Evolutionary conservation across 495 filamentous ascomycete species (phyloP).

Genomic region (Aspergillus cavernicola): DNA sequence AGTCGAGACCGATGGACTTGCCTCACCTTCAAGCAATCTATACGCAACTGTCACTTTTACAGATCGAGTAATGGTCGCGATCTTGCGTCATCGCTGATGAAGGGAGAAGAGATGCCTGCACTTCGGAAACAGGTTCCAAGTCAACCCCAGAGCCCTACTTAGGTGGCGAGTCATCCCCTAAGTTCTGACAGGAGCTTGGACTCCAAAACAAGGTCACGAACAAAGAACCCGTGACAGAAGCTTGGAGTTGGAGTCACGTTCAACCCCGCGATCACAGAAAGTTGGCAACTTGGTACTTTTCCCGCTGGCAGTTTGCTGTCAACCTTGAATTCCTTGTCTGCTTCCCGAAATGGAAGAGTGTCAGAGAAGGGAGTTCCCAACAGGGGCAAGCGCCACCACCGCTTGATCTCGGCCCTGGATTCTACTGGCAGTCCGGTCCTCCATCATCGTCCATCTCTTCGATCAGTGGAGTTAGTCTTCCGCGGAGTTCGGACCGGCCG

Average conservation of each 20-base stretch:
- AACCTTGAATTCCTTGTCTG: background rate
- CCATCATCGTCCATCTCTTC: background rate
- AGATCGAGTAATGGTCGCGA: background rate
- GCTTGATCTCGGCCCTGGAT: background rate
- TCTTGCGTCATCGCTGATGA: background rate
- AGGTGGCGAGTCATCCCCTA: no score
- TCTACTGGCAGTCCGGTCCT: background rate
- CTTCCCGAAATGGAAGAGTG: background rate
- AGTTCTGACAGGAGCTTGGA: constrained; percentile 4
- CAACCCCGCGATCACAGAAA: constrained; percentile 7
- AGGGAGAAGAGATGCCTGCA: background rate
- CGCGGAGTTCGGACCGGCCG: constrained; percentile 21
- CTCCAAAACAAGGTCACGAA: background rate
- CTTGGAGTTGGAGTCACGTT: background rate
- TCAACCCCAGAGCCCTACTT: no score
- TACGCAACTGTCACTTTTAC: background rate
- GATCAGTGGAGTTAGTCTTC: constrained; percentile 10
- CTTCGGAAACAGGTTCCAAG: background rate
- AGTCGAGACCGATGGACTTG: background rate
- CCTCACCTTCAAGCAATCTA: background rate
- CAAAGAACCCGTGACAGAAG: background rate
- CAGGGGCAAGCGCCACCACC: background rate
- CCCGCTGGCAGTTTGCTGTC: background rate
- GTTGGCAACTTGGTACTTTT: constrained; percentile 4
- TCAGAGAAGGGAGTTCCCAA: background rate